phyloP scores from a whole-genome alignment of 78 protist genomes.

The Dictyostelium brefeldianum region DNA sequence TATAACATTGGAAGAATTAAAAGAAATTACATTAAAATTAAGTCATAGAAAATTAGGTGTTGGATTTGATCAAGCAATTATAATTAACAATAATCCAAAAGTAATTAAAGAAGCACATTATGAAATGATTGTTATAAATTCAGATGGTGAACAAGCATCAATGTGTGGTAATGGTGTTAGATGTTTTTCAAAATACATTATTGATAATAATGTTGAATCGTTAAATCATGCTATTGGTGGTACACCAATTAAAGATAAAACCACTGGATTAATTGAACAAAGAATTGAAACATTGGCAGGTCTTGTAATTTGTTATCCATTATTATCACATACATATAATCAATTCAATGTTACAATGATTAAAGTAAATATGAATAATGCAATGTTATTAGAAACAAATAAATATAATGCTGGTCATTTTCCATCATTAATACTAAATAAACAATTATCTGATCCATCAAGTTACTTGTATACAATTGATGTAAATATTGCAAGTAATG shows the following conservation, averaged over 20 bases:
- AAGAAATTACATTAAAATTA: constrained; percentile 10
- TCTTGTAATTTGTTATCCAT: constrained; percentile 26
- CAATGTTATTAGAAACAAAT: constrained; percentile 18
- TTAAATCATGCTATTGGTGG: background rate
- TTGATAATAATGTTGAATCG: constrained; percentile 56
- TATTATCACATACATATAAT: background rate
- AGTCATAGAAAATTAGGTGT: constrained; percentile 65
- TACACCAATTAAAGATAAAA: background rate
- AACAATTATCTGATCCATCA: background rate
- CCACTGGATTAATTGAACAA: background rate
- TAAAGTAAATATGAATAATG: constrained; percentile 57
- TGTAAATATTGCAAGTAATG: background rate
- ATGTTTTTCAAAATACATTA: constrained; percentile 75
- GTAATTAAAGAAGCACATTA: constrained; percentile 1
- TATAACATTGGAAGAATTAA: constrained; percentile 1
- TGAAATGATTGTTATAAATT: constrained; percentile 67
- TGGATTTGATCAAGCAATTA: constrained; percentile 79
- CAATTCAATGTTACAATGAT: background rate
- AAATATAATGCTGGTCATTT: background rate
- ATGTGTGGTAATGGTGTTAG: constrained; percentile 86
- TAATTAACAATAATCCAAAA: constrained; percentile 28
- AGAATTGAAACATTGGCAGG: constrained; percentile 58
- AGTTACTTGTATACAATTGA: background rate
- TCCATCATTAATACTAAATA: background rate
- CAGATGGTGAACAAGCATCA: constrained; percentile 59